Conservation (phyloP, 306 rosid species). For the Castanea mollissima region DNA sequence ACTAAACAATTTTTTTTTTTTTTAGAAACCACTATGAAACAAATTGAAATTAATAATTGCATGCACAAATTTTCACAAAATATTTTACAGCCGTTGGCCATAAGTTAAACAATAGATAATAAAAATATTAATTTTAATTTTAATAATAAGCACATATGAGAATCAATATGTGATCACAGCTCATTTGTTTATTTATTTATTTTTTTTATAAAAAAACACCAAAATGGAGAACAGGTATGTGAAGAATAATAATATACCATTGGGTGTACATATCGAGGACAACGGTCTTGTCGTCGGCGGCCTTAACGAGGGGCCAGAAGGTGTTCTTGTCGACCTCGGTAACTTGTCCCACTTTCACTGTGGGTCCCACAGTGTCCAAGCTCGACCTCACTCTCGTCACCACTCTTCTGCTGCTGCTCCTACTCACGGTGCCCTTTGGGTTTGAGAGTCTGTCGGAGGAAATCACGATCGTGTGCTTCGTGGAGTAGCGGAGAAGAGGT, state of each 20-base stretch:
- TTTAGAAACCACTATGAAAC: no score
- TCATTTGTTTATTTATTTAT: background rate
- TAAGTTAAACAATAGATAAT: no score
- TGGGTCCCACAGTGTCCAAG: constrained; percentile 69
- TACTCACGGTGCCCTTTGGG: constrained; percentile 15
- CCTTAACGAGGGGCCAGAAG: constrained; percentile 95
- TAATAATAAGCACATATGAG: no score
- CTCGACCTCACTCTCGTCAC: constrained; percentile 44
- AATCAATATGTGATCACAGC: no score
- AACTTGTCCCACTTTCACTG: constrained; percentile 66
- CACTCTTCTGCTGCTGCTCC: background rate
- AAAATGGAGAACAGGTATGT: background rate
- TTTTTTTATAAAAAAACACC: background rate
- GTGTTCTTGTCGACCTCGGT: constrained; percentile 90
- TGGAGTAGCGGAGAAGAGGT: constrained; percentile 27
- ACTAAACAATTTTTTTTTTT: no score
- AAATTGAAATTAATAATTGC: no score
- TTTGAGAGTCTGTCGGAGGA: constrained; percentile 1
- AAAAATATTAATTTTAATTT: no score
- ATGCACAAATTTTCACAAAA: no score
- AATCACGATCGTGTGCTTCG: constrained; percentile 31
- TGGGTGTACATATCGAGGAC: constrained; percentile 98
- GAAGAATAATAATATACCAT: constrained; percentile 43
- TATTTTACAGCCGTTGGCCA: no score
- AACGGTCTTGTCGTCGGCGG: constrained; percentile 84